Conservation (phyloP, 129 eudicot species). For the Cynara cardunculus region DNA sequence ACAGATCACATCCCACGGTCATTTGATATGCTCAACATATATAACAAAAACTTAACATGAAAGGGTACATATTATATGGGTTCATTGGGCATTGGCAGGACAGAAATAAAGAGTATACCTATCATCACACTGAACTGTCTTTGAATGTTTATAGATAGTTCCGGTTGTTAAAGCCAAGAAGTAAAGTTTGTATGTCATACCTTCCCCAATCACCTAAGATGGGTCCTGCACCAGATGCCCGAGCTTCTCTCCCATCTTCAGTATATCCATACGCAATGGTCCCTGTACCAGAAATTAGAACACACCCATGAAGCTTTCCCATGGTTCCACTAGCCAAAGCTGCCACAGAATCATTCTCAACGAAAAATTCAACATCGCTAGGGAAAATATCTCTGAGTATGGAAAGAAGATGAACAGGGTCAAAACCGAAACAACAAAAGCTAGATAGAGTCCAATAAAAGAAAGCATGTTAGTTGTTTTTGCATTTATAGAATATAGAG, state of each 20-base stretch:
- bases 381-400: slow-evolving; percentile 68
- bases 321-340: slow-evolving; percentile 97
- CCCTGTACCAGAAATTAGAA: slow-evolving; percentile 94
- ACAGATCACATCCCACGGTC: neutral
- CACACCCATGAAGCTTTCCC: slow-evolving; percentile 99
- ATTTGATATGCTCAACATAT: slow-evolving; percentile 8
- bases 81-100: neutral
- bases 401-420: slow-evolving; percentile 4
- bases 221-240: slow-evolving; percentile 99
- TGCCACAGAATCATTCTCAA: slow-evolving; percentile 97
- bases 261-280: slow-evolving; percentile 90
- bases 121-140: neutral
- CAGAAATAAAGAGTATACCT: no score
- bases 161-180: neutral
- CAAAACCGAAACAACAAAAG: neutral
- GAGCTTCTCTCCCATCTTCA: slow-evolving; percentile 87
- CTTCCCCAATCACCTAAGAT: slow-evolving; percentile 99
- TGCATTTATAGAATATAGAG: neutral
- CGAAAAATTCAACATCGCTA: slow-evolving; percentile 55
- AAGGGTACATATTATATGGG: neutral
- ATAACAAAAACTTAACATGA: neutral
- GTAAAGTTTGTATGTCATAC: slow-evolving; percentile 26
- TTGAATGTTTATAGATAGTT: neutral
- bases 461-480: neutral
- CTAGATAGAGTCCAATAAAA: neutral